phyloP scores from a whole-genome alignment of 768 basidiomycete genomes.

The Paxillus ammoniavirescens region DNA sequence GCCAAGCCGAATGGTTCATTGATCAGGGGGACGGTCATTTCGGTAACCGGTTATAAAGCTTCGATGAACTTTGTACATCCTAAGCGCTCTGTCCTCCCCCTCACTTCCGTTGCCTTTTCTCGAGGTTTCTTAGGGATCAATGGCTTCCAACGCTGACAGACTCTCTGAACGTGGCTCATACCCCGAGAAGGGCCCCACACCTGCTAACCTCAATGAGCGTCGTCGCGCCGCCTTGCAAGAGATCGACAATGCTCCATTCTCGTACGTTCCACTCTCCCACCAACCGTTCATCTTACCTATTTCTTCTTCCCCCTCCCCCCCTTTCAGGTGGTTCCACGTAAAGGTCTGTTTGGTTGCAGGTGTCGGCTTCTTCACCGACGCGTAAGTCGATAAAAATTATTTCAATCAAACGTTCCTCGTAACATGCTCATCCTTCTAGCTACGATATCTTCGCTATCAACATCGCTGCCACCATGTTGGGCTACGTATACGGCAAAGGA shows the following conservation, averaged over 20 bases:
- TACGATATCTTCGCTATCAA: slow-evolving; percentile 92
- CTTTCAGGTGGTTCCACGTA: slow-evolving; percentile 75
- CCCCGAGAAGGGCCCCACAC: slow-evolving; percentile 28
- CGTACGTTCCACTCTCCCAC: slow-evolving; percentile 44
- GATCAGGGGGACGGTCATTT: too few species aligned
- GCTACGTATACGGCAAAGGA: slow-evolving; percentile 65
- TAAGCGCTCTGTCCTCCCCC: too few species aligned
- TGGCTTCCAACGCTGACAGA: slow-evolving; percentile 23
- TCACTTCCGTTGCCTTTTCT: neutral
- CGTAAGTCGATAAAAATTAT: slow-evolving; percentile 40
- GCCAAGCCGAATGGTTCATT: neutral
- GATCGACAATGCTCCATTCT: slow-evolving; percentile 84
- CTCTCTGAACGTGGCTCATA: slow-evolving; percentile 31
- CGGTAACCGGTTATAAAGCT: slow-evolving; percentile 8
- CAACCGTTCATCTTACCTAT: neutral
- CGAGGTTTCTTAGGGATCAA: slow-evolving; percentile 6
- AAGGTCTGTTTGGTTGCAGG: slow-evolving; percentile 72
- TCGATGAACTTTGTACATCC: neutral
- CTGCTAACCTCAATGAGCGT: slow-evolving; percentile 57
- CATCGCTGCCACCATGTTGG: slow-evolving; percentile 81
- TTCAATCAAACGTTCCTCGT: neutral
- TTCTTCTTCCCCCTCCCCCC: slow-evolving; percentile 1
- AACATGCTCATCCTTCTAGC: slow-evolving; percentile 9
- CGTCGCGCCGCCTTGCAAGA: slow-evolving; percentile 81
- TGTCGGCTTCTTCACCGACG: slow-evolving; percentile 90